Evolutionary conservation across 176 grass and related monocot genomes (phyloP).

Genomic region (Oryza rufipogon): DNA sequence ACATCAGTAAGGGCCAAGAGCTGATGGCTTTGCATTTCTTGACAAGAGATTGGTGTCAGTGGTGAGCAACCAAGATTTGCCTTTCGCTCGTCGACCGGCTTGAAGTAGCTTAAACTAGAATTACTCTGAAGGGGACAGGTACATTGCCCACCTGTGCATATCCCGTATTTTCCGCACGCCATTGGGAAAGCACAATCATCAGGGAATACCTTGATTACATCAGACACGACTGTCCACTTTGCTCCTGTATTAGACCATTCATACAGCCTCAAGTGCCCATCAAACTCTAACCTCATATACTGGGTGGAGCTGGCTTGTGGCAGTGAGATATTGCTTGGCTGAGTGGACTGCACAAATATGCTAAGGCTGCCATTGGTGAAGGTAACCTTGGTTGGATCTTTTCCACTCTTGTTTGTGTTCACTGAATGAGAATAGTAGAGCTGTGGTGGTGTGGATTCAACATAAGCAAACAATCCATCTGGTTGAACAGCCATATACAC

Average conservation of each 20-base stretch:
- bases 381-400: conserved; percentile 23
- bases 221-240: conserved; percentile 27
- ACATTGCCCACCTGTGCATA: conserved; percentile 59
- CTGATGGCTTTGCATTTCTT: conserved; percentile 47
- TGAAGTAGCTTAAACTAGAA: conserved; percentile 48
- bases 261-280: conserved; percentile 52
- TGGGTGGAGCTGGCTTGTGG: conserved; percentile 24
- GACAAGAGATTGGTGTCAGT: conserved; percentile 52
- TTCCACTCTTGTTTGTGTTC: neutral
- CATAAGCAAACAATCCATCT: conserved; percentile 35
- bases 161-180: conserved; percentile 52
- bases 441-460: conserved; percentile 38
- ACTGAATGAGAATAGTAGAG: conserved; percentile 10
- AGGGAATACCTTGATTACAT: conserved; percentile 47
- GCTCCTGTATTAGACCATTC: conserved; percentile 29
- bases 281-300: conserved; percentile 51
- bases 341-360: neutral
- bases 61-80: conserved; percentile 50
- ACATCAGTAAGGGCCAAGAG: conserved; percentile 44
- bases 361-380: conserved; percentile 32
- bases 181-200: conserved; percentile 60
- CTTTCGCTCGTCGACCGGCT: conserved; percentile 31
- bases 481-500: conserved; percentile 32
- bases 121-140: conserved; percentile 35
- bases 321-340: neutral